These are phyloP conservation scores for Talaromyces proteolyticus DNA, from an alignment of 495 filamentous ascomycete genomes.

Conservation along the genomic window DNA sequence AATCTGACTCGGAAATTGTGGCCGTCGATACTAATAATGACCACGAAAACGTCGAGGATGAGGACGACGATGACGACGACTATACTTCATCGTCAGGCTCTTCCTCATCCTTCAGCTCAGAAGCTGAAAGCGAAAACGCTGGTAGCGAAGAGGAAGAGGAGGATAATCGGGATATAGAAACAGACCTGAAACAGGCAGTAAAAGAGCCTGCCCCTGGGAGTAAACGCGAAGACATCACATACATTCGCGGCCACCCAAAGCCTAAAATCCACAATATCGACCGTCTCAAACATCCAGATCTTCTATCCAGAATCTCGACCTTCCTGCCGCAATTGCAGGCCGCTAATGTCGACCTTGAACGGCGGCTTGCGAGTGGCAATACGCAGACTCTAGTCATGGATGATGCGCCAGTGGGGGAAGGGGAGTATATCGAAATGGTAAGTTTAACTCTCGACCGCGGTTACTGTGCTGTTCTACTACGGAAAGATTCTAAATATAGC, in stretches of 20 bases:
- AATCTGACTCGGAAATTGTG: background rate
- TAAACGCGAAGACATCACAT: slow-evolving; percentile 12
- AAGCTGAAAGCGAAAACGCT: slow-evolving; percentile 20
- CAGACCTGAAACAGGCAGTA: background rate
- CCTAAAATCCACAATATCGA: slow-evolving; percentile 28
- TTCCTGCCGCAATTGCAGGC: slow-evolving; percentile 42
- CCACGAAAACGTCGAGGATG: background rate
- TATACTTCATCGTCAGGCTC: slow-evolving; percentile 34
- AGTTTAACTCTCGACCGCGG: too few species aligned
- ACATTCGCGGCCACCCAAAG: slow-evolving; percentile 26
- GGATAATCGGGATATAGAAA: background rate
- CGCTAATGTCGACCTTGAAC: slow-evolving; percentile 41
- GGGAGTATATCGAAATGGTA: slow-evolving; percentile 50
- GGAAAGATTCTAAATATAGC: slow-evolving; percentile 1
- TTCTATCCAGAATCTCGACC: slow-evolving; percentile 33
- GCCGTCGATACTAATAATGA: background rate
- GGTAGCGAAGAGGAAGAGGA: slow-evolving; percentile 17
- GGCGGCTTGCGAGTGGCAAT: slow-evolving; percentile 32
- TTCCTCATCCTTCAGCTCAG: slow-evolving; percentile 18
- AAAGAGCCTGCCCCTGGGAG: background rate
- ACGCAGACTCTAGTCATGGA: slow-evolving; percentile 31
- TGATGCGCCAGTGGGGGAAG: slow-evolving; percentile 19
- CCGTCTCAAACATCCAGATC: slow-evolving; percentile 13
- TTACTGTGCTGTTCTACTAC: too few species aligned
- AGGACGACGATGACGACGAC: slow-evolving; percentile 17